Evolutionary conservation across 345 rosid genomes (phyloP).

Genomic region (Triadica sebifera): DNA sequence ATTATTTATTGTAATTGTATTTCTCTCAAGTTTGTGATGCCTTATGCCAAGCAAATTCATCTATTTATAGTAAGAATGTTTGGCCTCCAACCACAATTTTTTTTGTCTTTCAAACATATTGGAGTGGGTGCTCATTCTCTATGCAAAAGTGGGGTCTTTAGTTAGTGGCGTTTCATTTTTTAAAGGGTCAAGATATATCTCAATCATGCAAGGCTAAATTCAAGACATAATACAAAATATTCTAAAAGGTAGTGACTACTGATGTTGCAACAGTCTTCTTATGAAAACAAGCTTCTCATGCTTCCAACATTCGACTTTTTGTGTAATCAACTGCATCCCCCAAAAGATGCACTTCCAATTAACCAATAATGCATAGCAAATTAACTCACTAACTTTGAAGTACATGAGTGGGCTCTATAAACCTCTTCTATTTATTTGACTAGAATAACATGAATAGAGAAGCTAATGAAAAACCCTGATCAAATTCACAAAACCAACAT

Average conservation of each 20-base stretch:
- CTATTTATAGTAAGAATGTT: too few species aligned
- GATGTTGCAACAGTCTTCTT: conserved; percentile 83
- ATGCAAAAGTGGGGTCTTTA: too few species aligned
- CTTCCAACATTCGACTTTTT: conserved; percentile 45
- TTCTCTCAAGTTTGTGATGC: too few species aligned
- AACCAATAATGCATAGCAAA: neutral
- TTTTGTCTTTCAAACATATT: too few species aligned
- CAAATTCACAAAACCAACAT: conserved; percentile 14
- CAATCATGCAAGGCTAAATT: too few species aligned
- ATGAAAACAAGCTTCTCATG: conserved; percentile 79
- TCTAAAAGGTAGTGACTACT: conserved; percentile 77
- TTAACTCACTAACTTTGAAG: neutral
- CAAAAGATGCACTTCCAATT: conserved; percentile 10
- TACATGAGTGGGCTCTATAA: neutral
- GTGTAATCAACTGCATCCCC: conserved; percentile 44
- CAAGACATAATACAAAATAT: too few species aligned
- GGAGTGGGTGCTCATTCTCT: too few species aligned
- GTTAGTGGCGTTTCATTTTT: too few species aligned
- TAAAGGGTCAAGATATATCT: too few species aligned
- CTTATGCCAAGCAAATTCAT: too few species aligned
- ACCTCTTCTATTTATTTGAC: conserved; percentile 63
- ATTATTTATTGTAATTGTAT: too few species aligned
- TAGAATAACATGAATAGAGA: conserved; percentile 60
- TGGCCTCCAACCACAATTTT: too few species aligned
- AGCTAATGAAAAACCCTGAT: conserved; percentile 80